Conservation (phyloP, 1,284 basidiomycete genomes). For the Ceratobasidium sp. region DNA sequence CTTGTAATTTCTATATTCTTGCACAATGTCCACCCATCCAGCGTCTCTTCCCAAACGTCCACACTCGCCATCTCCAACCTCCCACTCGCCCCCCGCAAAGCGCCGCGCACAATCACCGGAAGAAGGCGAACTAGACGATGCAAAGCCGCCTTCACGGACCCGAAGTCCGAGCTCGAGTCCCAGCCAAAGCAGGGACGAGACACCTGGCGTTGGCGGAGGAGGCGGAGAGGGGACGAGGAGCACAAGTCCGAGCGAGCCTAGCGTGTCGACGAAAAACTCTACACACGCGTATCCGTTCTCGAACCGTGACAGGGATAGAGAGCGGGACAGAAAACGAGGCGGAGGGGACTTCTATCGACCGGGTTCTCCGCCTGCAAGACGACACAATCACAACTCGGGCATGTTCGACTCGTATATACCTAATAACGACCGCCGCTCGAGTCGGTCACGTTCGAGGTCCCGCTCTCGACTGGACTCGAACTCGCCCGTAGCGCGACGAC, state of each 20-base stretch:
- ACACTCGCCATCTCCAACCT: constrained; percentile 45
- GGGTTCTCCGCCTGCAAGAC: not conserved
- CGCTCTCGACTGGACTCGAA: not conserved
- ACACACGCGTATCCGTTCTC: too few species aligned
- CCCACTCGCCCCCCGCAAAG: constrained; percentile 65
- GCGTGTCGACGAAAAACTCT: too few species aligned
- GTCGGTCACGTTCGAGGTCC: constrained; percentile 5
- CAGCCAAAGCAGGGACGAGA: not conserved
- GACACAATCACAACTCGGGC: not conserved
- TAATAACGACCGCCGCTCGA: too few species aligned
- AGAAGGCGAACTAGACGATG: constrained; percentile 79
- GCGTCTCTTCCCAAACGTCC: constrained; percentile 25
- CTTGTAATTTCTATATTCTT: not conserved
- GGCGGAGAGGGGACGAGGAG: not conserved
- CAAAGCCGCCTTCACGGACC: constrained; percentile 17
- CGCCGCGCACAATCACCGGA: constrained; percentile 74
- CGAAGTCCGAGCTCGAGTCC: constrained; percentile 8
- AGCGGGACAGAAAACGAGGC: too few species aligned
- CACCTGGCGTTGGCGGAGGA: not conserved
- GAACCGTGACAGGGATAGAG: too few species aligned
- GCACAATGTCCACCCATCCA: not conserved
- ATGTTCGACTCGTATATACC: constrained; percentile 5
- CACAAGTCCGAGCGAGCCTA: not conserved
- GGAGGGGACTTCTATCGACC: constrained; percentile 17
- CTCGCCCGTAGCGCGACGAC: constrained; percentile 1